phyloP scores from a whole-genome alignment of 176 grass and related monocot species.

The Lolium multiflorum region DNA sequence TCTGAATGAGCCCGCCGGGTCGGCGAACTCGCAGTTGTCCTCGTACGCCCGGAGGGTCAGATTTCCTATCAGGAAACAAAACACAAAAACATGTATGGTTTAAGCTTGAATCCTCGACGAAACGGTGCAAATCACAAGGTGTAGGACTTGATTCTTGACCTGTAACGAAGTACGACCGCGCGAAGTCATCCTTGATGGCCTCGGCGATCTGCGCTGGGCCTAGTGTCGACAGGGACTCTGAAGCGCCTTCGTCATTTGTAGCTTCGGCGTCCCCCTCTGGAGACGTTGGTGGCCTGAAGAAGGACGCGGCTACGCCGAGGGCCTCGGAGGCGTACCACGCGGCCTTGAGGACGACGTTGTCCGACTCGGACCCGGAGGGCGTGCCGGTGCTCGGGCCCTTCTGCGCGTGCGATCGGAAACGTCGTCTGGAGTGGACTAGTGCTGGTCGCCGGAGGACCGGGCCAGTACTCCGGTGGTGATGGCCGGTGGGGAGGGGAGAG shows the following conservation, averaged over 20 bases:
- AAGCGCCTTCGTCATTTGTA: not conserved
- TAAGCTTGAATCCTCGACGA: not conserved
- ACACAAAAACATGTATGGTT: not conserved
- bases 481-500: not conserved
- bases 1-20: conserved; percentile 85
- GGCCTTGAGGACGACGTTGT: conserved; percentile 76
- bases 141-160: conserved; percentile 35
- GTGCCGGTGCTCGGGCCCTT: conserved; percentile 41
- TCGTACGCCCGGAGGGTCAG: conserved; percentile 76
- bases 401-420: conserved; percentile 33
- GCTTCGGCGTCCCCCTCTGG: not conserved
- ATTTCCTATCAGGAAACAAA: conserved; percentile 46
- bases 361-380: conserved; percentile 64
- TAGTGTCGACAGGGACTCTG: not conserved
- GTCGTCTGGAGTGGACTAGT: not conserved
- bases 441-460: not conserved
- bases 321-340: conserved; percentile 94
- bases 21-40: conserved; percentile 88
- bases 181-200: conserved; percentile 86
- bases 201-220: conserved; percentile 56
- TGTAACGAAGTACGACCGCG: conserved; percentile 92
- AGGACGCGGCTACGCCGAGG: conserved; percentile 79
- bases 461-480: not conserved
- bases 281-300: conserved; percentile 55
- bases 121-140: not conserved